Evolutionary conservation across 352 stramenopile genomes (phyloP).

Genomic region (Phytophthora sp.): DNA sequence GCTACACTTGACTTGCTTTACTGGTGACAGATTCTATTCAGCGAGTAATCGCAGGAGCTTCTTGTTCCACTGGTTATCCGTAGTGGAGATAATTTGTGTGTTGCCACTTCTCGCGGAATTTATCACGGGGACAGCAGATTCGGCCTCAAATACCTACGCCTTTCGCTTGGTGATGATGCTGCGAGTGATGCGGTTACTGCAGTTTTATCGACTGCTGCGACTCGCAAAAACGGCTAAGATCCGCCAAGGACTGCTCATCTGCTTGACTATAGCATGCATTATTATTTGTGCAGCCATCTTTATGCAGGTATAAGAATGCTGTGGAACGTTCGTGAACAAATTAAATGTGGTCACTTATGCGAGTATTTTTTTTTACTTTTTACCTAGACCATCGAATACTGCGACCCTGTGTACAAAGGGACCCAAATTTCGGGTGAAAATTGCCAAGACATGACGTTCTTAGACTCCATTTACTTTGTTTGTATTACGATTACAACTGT

Average conservation of each 20-base stretch:
- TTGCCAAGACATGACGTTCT: constrained; percentile 77
- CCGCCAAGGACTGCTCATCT: constrained; percentile 59
- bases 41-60: constrained; percentile 64
- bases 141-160: constrained; percentile 45
- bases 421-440: constrained; percentile 34
- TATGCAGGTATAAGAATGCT: constrained; percentile 51
- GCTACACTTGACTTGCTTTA: not conserved
- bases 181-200: constrained; percentile 61
- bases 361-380: not conserved
- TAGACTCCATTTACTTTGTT: constrained; percentile 84
- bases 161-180: constrained; percentile 72
- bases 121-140: constrained; percentile 21
- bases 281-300: constrained; percentile 67
- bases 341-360: not conserved
- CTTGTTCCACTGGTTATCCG: constrained; percentile 65
- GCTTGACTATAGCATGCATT: constrained; percentile 58
- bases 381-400: constrained; percentile 66
- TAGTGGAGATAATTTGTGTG: constrained; percentile 59
- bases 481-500: constrained; percentile 87
- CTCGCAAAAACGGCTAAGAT: constrained; percentile 66
- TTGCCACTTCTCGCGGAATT: constrained; percentile 53
- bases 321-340: no score
- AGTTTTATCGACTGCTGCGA: constrained; percentile 66
- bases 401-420: constrained; percentile 37
- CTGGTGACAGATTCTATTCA: constrained; percentile 57